phyloP scores from a whole-genome alignment of 352 stramenopile genomes.

The Bremia lactucae region DNA sequence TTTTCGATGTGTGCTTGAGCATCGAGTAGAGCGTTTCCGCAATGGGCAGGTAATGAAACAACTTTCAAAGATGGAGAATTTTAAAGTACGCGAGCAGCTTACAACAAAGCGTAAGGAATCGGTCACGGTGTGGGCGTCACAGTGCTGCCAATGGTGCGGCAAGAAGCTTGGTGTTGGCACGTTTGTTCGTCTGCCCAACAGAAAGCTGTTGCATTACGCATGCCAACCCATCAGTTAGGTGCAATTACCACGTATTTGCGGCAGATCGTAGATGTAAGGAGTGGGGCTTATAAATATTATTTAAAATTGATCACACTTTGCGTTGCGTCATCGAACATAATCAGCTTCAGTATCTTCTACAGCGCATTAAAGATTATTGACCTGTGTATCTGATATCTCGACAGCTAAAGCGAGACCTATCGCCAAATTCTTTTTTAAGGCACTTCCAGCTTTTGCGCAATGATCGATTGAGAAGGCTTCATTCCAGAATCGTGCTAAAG shows the following conservation, averaged over 20 bases:
- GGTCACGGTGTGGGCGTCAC: constrained; percentile 66
- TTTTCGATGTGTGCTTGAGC: constrained; percentile 65
- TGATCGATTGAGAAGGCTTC: constrained; percentile 19
- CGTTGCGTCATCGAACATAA: too few relatives aligned
- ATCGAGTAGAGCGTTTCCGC: constrained; percentile 58
- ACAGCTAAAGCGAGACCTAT: too few relatives aligned
- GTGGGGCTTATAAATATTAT: too few relatives aligned
- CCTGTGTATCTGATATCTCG: too few relatives aligned
- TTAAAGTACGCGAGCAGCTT: constrained; percentile 60
- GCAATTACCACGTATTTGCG: constrained; percentile 9
- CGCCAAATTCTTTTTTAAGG: too few relatives aligned
- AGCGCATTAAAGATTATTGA: too few relatives aligned
- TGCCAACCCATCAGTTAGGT: constrained; percentile 40
- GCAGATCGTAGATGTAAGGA: constrained; percentile 42
- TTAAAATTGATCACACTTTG: too few relatives aligned
- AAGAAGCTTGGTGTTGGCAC: constrained; percentile 61
- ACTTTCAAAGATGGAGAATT: constrained; percentile 84
- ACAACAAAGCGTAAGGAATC: constrained; percentile 52
- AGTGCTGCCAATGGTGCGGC: constrained; percentile 57
- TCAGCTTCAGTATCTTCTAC: too few relatives aligned
- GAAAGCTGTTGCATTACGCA: constrained; percentile 59
- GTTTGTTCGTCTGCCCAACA: constrained; percentile 53
- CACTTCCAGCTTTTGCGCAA: constrained; percentile 35
- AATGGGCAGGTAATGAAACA: constrained; percentile 82
- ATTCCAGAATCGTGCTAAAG: constrained; percentile 55